Conservation (phyloP, 108 stramenopile species). For the Seminavis robusta region DNA sequence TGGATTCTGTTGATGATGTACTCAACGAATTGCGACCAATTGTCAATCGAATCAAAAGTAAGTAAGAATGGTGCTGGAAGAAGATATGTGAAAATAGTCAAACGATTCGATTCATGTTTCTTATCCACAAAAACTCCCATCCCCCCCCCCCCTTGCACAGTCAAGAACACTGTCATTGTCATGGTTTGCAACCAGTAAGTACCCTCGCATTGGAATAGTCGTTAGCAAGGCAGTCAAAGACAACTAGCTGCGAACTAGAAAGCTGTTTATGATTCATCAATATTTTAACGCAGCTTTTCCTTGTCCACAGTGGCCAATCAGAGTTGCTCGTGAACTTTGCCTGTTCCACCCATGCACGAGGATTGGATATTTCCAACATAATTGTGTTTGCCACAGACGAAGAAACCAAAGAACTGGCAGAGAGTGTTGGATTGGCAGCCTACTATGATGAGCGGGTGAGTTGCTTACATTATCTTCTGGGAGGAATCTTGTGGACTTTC, state of each 20-base stretch:
- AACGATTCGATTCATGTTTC: too few species aligned
- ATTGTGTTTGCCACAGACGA: conserved; percentile 78
- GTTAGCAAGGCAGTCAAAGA: too few species aligned
- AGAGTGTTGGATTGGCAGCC: conserved; percentile 60
- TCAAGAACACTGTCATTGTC: conserved; percentile 66
- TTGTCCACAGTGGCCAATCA: conserved; percentile 73
- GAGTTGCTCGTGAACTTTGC: conserved; percentile 78
- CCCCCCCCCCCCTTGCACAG: too few species aligned
- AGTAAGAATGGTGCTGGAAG: too few species aligned
- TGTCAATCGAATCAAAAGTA: conserved; percentile 33
- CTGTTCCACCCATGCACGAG: conserved; percentile 52
- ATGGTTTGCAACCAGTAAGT: conserved; percentile 74
- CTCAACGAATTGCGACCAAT: conserved; percentile 27
- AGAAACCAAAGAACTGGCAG: conserved; percentile 68
- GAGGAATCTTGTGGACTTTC: conserved; percentile 9
- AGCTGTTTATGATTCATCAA: too few species aligned
- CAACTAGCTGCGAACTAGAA: too few species aligned
- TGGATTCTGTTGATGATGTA: conserved; percentile 41
- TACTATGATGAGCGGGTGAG: conserved; percentile 76
- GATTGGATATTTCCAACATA: conserved; percentile 44
- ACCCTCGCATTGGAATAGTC: too few species aligned
- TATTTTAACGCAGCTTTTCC: too few species aligned
- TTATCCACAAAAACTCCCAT: too few species aligned
- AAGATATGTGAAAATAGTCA: too few species aligned
- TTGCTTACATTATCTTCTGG: neutral